Base-by-base conservation (phyloP, 2,329 filamentous ascomycete species). In the Xylaria sp. region DNA sequence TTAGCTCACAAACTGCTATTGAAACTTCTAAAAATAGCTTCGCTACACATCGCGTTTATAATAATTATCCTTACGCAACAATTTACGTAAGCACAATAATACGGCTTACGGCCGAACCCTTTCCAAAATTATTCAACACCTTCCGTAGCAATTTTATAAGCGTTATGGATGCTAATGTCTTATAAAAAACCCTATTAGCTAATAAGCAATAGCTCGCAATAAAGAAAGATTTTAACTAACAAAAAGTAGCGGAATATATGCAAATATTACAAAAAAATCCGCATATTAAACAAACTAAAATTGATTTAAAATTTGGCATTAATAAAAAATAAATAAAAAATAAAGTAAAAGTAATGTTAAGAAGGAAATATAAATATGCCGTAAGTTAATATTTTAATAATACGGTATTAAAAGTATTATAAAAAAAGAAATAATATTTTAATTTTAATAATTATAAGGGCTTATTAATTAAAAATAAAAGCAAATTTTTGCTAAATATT, bases 341-440 rank as follows among this genome's bases (percentile, higher is more conserved):
- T 44, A 26, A 48, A 63, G 48, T 22, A 26, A 48, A 49, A 38
- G 29, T n/a, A n/a, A n/a, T n/a, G n/a, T n/a, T n/a, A n/a, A n/a
- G n/a, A n/a, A n/a, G n/a, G n/a, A n/a, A n/a, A n/a, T n/a, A n/a
- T n/a, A n/a, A 39, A 55, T 48, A 26, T 26, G 38, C 21, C 39
- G n/a, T 54, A 39, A 54, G 66, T 67, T 74, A 65, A 73, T 68
- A 39, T 17, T 49, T 44, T 38, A 66, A 52, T 72, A 99, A 94
- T 76, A 99, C 94, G 44, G 94, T 99, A n/a, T 99, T 94, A 50
- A 99, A 99, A 71, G 94, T 97, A 51, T 75, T 99, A 61, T 87
- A 93, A 49, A 88, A 96, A 68, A 96, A 93, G 76, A 93, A 99
- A 60, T 94, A 95, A 71, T 97, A 96, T 73, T 82, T 97, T 16